Percentiles rank a stretch among this genome's conserved stretches.
Evolutionary conservation across 179 eudicot species (phyloP).

Genomic region (Beta lomatogona): DNA sequence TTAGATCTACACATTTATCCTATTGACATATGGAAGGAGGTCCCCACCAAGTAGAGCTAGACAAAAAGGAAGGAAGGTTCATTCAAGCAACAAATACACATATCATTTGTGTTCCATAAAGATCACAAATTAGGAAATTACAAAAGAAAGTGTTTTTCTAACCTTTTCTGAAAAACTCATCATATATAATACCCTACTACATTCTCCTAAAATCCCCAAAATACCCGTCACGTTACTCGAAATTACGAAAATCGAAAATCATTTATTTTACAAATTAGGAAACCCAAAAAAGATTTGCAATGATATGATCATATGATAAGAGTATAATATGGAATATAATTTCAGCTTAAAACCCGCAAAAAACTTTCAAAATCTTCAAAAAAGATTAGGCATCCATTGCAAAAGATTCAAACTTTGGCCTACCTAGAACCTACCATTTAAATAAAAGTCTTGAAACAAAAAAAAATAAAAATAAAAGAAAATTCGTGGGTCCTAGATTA

Average conservation of each 20-base stretch:
- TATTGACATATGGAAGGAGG: not conserved
- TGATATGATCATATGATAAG: no score
- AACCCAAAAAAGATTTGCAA: no score
- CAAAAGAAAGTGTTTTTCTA: not conserved
- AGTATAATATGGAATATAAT: not conserved
- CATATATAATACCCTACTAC: no score
- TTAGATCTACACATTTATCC: not conserved
- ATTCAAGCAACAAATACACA: not conserved
- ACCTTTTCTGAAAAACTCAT: no score
- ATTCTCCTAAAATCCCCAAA: no score
- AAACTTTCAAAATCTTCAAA: not conserved
- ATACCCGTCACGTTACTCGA: no score
- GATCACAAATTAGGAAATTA: constrained; percentile 8
- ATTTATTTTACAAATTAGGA: no score
- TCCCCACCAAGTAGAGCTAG: not conserved
- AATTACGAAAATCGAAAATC: no score
- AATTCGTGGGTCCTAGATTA: constrained; percentile 31
- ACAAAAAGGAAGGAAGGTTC: not conserved
- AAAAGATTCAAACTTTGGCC: constrained; percentile 30
- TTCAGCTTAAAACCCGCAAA: not conserved
- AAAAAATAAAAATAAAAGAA: not conserved
- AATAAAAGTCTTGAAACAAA: no score
- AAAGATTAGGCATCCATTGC: not conserved
- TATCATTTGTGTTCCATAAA: not conserved
- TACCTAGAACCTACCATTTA: constrained; percentile 22